Percentiles rank a stretch among this genome's conserved stretches.
These are phyloP conservation scores for Plasmodium chabaudi DNA, from an alignment of 169 alveolate genomes.

Conservation along the genomic window DNA sequence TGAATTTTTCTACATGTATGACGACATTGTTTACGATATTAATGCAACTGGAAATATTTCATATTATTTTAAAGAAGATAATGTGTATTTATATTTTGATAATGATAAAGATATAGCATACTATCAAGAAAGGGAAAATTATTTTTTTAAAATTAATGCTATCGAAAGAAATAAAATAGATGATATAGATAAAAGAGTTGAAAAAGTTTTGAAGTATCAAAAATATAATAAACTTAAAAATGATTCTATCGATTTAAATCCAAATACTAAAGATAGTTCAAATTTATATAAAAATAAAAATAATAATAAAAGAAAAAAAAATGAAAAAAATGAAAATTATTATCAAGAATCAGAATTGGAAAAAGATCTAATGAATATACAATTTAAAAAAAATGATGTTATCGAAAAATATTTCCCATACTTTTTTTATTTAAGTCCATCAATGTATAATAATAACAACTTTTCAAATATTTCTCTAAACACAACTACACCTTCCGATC, in stretches of 20 bases:
- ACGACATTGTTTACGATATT: conserved; percentile 45
- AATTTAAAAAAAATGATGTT: conserved; percentile 30
- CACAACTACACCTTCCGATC: no score
- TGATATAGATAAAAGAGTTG: neutral
- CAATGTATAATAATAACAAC: neutral
- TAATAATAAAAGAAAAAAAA: conserved; percentile 53
- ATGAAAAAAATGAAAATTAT: conserved; percentile 58
- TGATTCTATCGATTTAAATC: neutral
- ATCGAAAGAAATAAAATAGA: neutral
- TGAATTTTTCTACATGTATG: conserved; percentile 43
- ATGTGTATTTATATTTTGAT: conserved; percentile 32
- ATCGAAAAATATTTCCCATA: conserved; percentile 21
- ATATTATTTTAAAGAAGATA: conserved; percentile 23
- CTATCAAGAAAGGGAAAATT: conserved; percentile 17
- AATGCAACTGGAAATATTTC: conserved; percentile 37
- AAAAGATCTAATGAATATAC: conserved; percentile 67
- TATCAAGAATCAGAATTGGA: conserved; percentile 59
- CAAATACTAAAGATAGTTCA: neutral
- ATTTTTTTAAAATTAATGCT: conserved; percentile 8
- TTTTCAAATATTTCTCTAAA: no score
- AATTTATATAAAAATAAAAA: conserved; percentile 36
- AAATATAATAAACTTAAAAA: neutral
- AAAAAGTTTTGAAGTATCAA: neutral
- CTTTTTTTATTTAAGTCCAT: conserved; percentile 30
- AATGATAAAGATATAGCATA: conserved; percentile 14